Evolutionary conservation across 2,329 filamentous ascomycete species (phyloP), one percentile per base, ranked within the genome.

Genomic region (Claviceps fusiformis): DNA sequence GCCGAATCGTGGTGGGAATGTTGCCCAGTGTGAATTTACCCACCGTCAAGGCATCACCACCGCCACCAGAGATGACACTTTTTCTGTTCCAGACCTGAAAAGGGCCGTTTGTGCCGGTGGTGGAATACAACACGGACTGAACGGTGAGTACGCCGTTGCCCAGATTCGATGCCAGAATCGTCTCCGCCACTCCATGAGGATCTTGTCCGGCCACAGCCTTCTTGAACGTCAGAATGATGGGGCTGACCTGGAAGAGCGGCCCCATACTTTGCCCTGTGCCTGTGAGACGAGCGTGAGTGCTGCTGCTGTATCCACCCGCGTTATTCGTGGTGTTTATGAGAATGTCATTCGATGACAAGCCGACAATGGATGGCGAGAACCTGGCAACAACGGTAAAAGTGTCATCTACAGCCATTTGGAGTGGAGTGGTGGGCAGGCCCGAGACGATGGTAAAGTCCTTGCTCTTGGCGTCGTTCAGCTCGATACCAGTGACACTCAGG

Each of bases 11-110:
- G 0, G 64, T 58, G 0, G 78, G 79, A 1, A 82, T 64, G 4
- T 72, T 69, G 17, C 63, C 62, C 54, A 83, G 68, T 0, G 68
- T 74, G 57, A 81, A 82, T 15, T 73, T 66, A 0, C 77, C 76
- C 2, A 75, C 69, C 3, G 65, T 64, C 2, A 72, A 64, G 8
- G 69, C 65, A 3, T n/a, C 11, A 33, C 15, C 15, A 31, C 46
- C 37, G 13, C 11, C 35, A 39, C 9, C 35, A 39, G 35, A 8
- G 11, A 13, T 13, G 19, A 2, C 47, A 19, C 67, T 62, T 2
- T 67, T 67, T 0, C 65, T 65, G 19, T 65, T 67, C 57, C 71
- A 72, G 0, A 65, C 62, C 5, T 70, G 59, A 54, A 70, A 78
- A 0, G 77, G 77, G 0, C 77, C 78, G 1, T 63, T 68, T 2